Evolutionary conservation across 2,329 filamentous ascomycete genomes (phyloP), one percentile per base, ranked within the genome.

Genomic region (Akanthomyces dipterigenus): DNA sequence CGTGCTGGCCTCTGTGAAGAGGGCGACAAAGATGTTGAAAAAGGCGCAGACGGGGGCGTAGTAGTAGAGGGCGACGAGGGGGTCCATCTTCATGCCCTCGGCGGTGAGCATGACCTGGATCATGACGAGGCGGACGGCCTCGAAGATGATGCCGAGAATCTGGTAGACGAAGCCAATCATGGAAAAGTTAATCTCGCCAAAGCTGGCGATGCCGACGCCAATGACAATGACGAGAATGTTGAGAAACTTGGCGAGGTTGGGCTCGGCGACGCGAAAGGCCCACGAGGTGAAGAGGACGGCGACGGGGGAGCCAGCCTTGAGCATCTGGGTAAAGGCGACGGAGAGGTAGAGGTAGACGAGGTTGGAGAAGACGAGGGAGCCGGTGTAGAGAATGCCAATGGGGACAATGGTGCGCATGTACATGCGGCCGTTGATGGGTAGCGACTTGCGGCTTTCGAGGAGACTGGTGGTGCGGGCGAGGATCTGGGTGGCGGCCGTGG

Each of bases 1-100:
- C 42, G 71, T 78, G 40, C 84, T 84, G 2, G 88, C 72, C 75
- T 96, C 90, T n/a, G 85, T 78, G 66, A 89, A 78, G 62, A 90
- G 72, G 64, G 88, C 85, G 38, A 91, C 85, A 42, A 88, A 67
- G 61, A 88, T 78, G 76, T 96, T 96, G 86, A 92, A 91, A 68
- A 88, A 75, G 54, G 90, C 89, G 75, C 91, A 96, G 54, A 91
- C 87, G 5, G 91, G 91, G 0, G 91, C 91, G 71, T 91, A 96
- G 80, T 96, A 96, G 81, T 96, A 96, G 24, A 96, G 82, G 36
- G 89, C 91, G 64, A 95, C 90, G 40, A 96, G 82, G 40, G 91
- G 90, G 70, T 95, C 90, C 91, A 96, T 95, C 79, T 90, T 91
- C 77, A 89, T 73, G 49, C 91, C 89, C 55, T 88, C 82, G 38